Base-by-base conservation (phyloP, 768 basidiomycete species). In the Leccinellum albellum region DNA sequence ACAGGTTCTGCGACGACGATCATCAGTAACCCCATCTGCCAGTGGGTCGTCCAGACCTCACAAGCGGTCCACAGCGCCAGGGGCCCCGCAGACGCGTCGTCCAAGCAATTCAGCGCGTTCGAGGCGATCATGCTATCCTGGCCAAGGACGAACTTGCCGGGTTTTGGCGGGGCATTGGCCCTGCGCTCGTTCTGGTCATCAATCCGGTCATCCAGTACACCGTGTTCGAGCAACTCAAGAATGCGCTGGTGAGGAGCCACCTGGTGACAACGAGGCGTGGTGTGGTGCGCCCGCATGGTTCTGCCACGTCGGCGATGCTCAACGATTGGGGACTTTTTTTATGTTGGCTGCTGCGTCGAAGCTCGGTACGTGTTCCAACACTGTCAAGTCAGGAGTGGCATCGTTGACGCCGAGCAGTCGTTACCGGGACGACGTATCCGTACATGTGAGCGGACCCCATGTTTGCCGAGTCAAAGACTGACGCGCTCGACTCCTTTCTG, bases 131-230 rank as follows among this genome's bases (percentile, higher is more conserved):
- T 55, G 79, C 77, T 57, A 91, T 98, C 56, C 59, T 91, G 24
- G 78, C 81, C 31, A 86, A 85, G 62, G 88, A 85, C 63, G 95
- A 95, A 48, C 21, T 49, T 12, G 78, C 78, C n/a, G 95, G 87
- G 2, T 88, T 99, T 68, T 97, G 90, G 88, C 82, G 93, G 47
- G 96, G 96, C 14, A 82, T 99, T 35, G 92, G 93, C 1, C 94
- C 96, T 3, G 94, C 94, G n/a, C 77, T 99, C 50, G 80, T 94
- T 28, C 79, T 98, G 46, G 96, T 98, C 62, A 83, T 92, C 60
- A 99, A 99, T 73, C 96, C 96, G 17, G 89, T 99, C 31, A 80
- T 98, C 31, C 86, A 94, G 76, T 95, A 97, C 71, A 98, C 96
- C 20, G 84, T 73, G 44, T 98, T 98, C 61, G 96, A 99, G 73